Conservation (phyloP, 208 protist genomes). For the Wallacemonas sp. region DNA sequence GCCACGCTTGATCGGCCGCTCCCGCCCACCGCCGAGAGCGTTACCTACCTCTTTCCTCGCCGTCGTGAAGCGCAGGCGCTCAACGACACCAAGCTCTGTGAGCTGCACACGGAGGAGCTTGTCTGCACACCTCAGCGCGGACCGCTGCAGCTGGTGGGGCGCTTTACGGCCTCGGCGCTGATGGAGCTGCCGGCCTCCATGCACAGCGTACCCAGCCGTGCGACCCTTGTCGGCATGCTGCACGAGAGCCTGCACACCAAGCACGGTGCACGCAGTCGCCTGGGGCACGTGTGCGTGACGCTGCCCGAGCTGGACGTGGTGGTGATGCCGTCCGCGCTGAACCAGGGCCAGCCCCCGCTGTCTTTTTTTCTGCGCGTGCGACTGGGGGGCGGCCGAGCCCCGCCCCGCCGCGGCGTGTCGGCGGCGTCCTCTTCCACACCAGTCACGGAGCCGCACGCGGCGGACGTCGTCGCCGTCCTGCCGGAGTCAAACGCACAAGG, state of each 20-base stretch:
- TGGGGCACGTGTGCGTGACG: not conserved
- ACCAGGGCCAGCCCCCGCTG: conserved; percentile 9
- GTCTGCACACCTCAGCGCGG: conserved; percentile 75
- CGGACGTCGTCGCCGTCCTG: not conserved
- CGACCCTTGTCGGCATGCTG: conserved; percentile 42
- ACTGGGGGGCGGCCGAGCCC: conserved; percentile 22
- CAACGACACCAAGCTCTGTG: conserved; percentile 72
- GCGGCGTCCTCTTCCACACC: too few species aligned
- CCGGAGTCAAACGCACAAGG: too few species aligned
- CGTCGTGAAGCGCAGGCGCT: conserved; percentile 73
- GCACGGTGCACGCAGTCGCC: not conserved
- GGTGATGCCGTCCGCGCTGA: conserved; percentile 52
- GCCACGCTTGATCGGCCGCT: conserved; percentile 54
- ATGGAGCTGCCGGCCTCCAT: conserved; percentile 33
- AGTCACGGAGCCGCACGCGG: too few species aligned
- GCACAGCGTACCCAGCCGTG: conserved; percentile 26
- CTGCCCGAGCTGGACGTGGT: conserved; percentile 69
- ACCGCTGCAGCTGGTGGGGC: conserved; percentile 66
- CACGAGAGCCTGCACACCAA: not conserved
- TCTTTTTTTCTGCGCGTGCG: conserved; percentile 56
- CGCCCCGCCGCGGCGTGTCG: not conserved
- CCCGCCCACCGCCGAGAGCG: conserved; percentile 40
- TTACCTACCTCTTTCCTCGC: conserved; percentile 85
- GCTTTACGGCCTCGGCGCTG: conserved; percentile 61
- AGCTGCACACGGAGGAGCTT: conserved; percentile 65